Evolutionary conservation across 2,329 filamentous ascomycete species (phyloP), one percentile per base, ranked within the genome.

Genomic region (Penicillium digitatum): DNA sequence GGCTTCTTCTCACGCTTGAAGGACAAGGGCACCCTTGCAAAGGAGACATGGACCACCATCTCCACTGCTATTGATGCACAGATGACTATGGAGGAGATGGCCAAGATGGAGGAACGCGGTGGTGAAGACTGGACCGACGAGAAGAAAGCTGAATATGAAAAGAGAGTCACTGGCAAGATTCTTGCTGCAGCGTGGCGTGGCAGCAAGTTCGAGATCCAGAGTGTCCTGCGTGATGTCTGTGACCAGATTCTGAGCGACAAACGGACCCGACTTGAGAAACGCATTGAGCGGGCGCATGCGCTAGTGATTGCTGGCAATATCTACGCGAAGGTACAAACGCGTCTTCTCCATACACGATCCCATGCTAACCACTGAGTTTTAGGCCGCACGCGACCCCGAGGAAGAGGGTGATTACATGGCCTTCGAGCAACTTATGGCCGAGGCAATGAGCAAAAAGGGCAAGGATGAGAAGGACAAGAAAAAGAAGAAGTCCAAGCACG

Each of bases 31-130:
- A 94, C 88, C 2, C 82, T 97, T 59, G 91, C 95, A 67, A 97
- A 97, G 81, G 94, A 99, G 70, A 97, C 94, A 1, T 99, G 94
- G 94, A 93, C 89, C 70, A 99, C 94, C 29, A 96, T 99, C 70
- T 91, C 87, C 60, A 95, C 90, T 48, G 94, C 94, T 37, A 95
- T 99, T 62, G 92, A 96, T 70, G 94, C 94, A 26, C 94, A 99
- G 78, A 88, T 96, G 79, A 96, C 92, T 57, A 96, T 99, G 85
- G 93, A 99, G 78, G 93, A 96, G 74, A 97, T 99, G 94, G 92
- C 91, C 52, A 91, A 93, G 73, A 81, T 93, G 75, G 94, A 99
- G 78, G 89, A 96, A 79, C 87, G 87, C 68, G 94, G 93, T 50
- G 94, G 94, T 47, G 94, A 96, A 53, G 91, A 96, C 58, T 99